Percentiles rank a stretch among this genome's conserved stretches.
Conservation (phyloP, 768 basidiomycete species). For the Phlebiopsis flavidoalba region DNA sequence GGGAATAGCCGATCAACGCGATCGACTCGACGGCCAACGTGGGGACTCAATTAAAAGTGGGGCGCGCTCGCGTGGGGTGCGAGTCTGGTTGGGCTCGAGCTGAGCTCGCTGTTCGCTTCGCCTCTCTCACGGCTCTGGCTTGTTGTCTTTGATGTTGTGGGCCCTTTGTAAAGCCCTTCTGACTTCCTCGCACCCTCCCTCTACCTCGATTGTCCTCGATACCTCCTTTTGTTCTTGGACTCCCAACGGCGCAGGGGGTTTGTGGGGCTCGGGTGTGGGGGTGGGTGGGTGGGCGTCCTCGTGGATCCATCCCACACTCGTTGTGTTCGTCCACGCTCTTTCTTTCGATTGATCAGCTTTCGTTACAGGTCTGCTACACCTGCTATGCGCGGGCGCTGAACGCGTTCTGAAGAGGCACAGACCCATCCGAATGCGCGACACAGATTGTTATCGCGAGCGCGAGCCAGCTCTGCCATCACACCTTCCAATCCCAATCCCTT, state of each 20-base stretch:
- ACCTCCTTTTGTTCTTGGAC: background rate
- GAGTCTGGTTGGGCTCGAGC: too few species aligned
- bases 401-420: constrained; percentile 7
- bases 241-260: too few species aligned
- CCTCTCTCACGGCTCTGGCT: too few species aligned
- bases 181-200: too few species aligned
- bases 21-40: too few species aligned
- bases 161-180: too few species aligned
- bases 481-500: constrained; percentile 33
- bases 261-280: too few species aligned
- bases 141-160: background rate
- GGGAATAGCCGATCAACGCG: too few species aligned
- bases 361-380: background rate
- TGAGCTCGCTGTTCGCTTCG: too few species aligned
- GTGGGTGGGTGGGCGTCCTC: too few species aligned
- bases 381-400: constrained; percentile 9
- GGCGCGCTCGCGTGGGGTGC: too few species aligned
- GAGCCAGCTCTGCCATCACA: constrained; percentile 35
- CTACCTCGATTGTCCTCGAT: background rate
- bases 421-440: background rate
- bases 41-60: too few species aligned
- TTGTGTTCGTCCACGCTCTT: constrained; percentile 8
- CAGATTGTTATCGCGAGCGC: constrained; percentile 28
- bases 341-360: constrained; percentile 9
- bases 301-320: constrained; percentile 6